Conservation (phyloP, 2,329 filamentous ascomycete genomes). For the Fusarium illudens region DNA sequence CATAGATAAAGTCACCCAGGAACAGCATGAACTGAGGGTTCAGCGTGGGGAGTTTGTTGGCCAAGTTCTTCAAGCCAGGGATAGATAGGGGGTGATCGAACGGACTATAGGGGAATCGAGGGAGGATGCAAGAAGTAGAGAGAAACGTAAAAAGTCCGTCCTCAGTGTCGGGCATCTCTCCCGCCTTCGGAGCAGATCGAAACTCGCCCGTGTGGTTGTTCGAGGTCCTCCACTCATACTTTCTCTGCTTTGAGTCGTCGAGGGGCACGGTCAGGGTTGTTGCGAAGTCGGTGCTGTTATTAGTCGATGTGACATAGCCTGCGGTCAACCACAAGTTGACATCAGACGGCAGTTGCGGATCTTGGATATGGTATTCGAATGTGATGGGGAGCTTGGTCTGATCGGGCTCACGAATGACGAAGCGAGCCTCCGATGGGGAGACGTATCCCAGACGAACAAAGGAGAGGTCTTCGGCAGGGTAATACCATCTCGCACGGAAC, state of each 20-base stretch:
- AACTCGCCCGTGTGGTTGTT: conserved; percentile 89
- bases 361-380: conserved; percentile 69
- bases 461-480: conserved; percentile 78
- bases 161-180: conserved; percentile 66
- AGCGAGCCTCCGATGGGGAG: conserved; percentile 78
- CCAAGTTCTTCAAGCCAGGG: conserved; percentile 80
- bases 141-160: conserved; percentile 86
- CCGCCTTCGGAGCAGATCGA: conserved; percentile 75
- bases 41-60: conserved; percentile 74
- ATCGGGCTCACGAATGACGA: conserved; percentile 87
- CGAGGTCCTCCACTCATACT: conserved; percentile 85
- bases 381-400: conserved; percentile 77
- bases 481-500: conserved; percentile 73
- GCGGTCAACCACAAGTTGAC: conserved; percentile 71
- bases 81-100: conserved; percentile 84
- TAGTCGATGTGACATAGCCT: conserved; percentile 71
- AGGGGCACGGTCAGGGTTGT: conserved; percentile 72
- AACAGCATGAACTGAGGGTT: conserved; percentile 83
- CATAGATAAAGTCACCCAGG: conserved; percentile 88
- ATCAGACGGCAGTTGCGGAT: conserved; percentile 61
- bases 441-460: conserved; percentile 91
- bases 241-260: conserved; percentile 71
- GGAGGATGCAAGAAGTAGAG: conserved; percentile 91
- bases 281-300: conserved; percentile 85
- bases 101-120: conserved; percentile 87